Evolutionary conservation across 176 grass and related monocot genomes (phyloP), one percentile per base, ranked within the genome.

Genomic region (Panicum miliaceum): DNA sequence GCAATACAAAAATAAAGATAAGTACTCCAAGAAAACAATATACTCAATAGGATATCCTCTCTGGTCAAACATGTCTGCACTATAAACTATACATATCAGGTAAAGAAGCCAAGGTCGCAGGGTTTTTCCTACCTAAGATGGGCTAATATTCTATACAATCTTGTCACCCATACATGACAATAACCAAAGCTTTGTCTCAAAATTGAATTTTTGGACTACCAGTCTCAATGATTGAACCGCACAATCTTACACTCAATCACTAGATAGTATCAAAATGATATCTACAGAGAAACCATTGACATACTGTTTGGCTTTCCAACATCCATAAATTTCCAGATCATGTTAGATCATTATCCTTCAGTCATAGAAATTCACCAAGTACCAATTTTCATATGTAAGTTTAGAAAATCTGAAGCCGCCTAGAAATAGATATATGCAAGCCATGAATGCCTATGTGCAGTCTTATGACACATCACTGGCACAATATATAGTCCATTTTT

Each of bases 61-160:
- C 61, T 47, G 40, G 52, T 60, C 79, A 76, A 75, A 76, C 9
- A 68, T 76, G 71, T 61, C 71, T 69, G 50, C 71, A 7, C 79
- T 51, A 75, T 34, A 81, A 47, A 86, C 82, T 59, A 67, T 41
- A 35, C 18, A 79, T 25, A 74, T 12, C 7, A 68, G 74, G 3
- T 42, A 43, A 8, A 66, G 51, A 78, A 48, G 59, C 67, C 70
- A 83, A 87, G 35, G 12, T 79, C 58, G 43, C 48, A 46, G 3
- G 8, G 10, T 42, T 62, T 61, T 62, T 37, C 45, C 79, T 86
- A 40, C 41, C 25, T 43, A 86, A 68, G 40, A 82, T 78, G 57
- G 11, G 4, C 29, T 68, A 67, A 19, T 22, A 57, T 73, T 84
- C 20, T 60, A 75, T 35, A 54, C n/a, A 1, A 60, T 45, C 16